Percentiles rank a stretch among this genome's conserved stretches.
Evolutionary conservation across 129 eudicot species (phyloP).

Genomic region (Pseudognaphalium luteoalbum): DNA sequence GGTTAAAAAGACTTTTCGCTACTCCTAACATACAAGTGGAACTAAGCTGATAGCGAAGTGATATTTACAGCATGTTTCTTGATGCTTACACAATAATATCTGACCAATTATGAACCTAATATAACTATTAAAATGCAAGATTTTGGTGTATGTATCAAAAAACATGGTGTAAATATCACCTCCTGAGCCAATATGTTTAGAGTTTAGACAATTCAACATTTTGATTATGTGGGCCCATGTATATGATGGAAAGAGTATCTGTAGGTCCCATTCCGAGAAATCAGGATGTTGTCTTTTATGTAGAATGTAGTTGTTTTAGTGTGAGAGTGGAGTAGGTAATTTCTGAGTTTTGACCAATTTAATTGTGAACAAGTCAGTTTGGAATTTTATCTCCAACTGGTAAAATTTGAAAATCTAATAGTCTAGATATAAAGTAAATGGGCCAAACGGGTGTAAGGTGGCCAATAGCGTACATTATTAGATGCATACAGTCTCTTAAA

Average conservation of each 20-base stretch:
- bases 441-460: background rate
- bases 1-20: slow-evolving; percentile 1
- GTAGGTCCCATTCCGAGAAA: slow-evolving; percentile 15
- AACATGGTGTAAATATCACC: background rate
- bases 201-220: slow-evolving; percentile 3
- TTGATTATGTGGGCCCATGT: background rate
- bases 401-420: background rate
- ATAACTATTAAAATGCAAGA: background rate
- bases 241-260: slow-evolving; percentile 2
- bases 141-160: background rate
- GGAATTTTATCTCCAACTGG: background rate
- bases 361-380: slow-evolving; percentile 29
- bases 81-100: background rate
- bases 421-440: background rate
- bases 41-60: background rate
- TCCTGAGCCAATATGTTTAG: background rate
- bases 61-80: background rate
- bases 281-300: background rate
- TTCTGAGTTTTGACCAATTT: background rate
- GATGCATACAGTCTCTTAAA: background rate
- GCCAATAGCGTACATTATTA: background rate
- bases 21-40: background rate
- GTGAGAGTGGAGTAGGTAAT: background rate
- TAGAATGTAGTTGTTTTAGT: background rate
- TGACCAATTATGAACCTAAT: background rate